These are phyloP conservation scores for Conticribra guillardii DNA, from an alignment of 108 stramenopile species.

Conservation along the genomic window DNA sequence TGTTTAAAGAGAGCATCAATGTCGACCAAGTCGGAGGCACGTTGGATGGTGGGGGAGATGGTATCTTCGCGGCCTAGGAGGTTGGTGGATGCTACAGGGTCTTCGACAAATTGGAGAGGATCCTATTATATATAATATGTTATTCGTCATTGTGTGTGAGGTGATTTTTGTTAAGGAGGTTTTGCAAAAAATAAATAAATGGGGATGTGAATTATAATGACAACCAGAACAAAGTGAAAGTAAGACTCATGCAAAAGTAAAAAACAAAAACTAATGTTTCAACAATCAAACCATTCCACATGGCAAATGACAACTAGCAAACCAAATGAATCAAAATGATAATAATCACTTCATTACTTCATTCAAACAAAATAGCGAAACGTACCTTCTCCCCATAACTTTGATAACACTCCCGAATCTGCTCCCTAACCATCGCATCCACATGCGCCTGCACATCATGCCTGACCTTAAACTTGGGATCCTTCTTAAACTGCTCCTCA, in stretches of 20 bases:
- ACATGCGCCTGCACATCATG: constrained; percentile 46
- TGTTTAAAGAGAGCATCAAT: constrained; percentile 61
- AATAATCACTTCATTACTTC: too few relatives aligned
- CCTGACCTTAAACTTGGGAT: constrained; percentile 34
- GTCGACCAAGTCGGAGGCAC: constrained; percentile 72
- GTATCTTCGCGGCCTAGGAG: constrained; percentile 54
- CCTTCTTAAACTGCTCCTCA: constrained; percentile 74
- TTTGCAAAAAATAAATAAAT: too few relatives aligned
- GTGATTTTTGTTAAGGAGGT: too few relatives aligned
- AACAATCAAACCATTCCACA: too few relatives aligned
- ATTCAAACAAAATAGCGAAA: background rate
- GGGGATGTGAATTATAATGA: too few relatives aligned
- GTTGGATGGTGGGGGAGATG: constrained; percentile 14
- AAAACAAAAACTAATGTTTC: background rate
- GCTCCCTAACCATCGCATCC: constrained; percentile 44
- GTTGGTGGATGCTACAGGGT: constrained; percentile 65
- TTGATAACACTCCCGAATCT: constrained; percentile 46
- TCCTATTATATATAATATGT: constrained; percentile 19
- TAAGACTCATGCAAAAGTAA: background rate
- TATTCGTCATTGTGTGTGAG: too few relatives aligned
- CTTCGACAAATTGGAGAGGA: constrained; percentile 72
- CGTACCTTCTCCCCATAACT: constrained; percentile 53
- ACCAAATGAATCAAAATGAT: too few relatives aligned
- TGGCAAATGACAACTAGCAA: too few relatives aligned
- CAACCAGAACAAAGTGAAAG: too few relatives aligned